These are phyloP conservation scores for Pisolithus sp. DNA, from an alignment of 768 basidiomycete genomes.

Conservation along the genomic window DNA sequence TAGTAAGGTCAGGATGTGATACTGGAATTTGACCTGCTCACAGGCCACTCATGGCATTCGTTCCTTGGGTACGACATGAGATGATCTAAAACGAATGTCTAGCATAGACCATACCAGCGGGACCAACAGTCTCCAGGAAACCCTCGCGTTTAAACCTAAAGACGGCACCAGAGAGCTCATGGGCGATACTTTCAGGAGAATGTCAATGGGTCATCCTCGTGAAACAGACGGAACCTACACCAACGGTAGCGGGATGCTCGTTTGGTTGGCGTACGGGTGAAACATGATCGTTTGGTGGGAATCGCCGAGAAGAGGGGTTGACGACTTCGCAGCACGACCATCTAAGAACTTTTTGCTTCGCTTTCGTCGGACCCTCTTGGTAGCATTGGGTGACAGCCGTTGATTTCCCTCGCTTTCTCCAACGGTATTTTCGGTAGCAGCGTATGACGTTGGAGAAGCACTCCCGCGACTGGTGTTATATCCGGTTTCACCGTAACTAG, in stretches of 20 bases:
- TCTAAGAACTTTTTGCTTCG: slow-evolving; percentile 54
- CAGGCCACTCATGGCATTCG: slow-evolving; percentile 72
- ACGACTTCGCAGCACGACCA: slow-evolving; percentile 25
- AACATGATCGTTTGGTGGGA: slow-evolving; percentile 55
- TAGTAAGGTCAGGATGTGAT: neutral
- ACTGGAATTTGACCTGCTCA: slow-evolving; percentile 22
- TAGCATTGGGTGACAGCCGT: slow-evolving; percentile 39
- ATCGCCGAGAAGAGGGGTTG: slow-evolving; percentile 58
- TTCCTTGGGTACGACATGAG: slow-evolving; percentile 36
- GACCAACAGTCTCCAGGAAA: slow-evolving; percentile 82
- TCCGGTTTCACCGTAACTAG: slow-evolving; percentile 39
- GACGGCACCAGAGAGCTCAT: slow-evolving; percentile 65
- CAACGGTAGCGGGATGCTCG: slow-evolving; percentile 76
- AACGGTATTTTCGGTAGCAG: slow-evolving; percentile 32
- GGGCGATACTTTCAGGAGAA: slow-evolving; percentile 53
- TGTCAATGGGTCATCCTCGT: neutral
- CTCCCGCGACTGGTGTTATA: slow-evolving; percentile 31
- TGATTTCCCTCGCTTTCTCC: slow-evolving; percentile 18
- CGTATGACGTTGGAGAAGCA: slow-evolving; percentile 33
- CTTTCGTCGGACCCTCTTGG: slow-evolving; percentile 65
- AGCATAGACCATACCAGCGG: slow-evolving; percentile 51
- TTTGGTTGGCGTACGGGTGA: slow-evolving; percentile 47
- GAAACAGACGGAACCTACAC: slow-evolving; percentile 40
- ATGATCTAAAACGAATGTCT: slow-evolving; percentile 1
- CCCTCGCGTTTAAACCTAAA: slow-evolving; percentile 77